Conservation (phyloP, 768 basidiomycete genomes). For the Imleria badia region DNA sequence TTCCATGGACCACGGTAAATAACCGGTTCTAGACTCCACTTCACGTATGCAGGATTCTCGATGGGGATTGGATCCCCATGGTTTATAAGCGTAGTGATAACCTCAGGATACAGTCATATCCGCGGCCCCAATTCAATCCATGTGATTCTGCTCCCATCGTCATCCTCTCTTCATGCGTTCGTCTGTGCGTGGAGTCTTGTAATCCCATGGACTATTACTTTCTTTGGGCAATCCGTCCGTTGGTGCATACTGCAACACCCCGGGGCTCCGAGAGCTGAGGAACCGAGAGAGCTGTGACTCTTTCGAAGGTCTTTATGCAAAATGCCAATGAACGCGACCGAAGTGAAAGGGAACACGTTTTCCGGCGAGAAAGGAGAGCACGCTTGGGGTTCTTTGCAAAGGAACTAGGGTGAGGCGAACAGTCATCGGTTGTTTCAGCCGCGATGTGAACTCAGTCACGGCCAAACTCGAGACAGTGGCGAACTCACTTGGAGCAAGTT, state of each 20-base stretch:
- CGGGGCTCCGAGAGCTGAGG: constrained; percentile 49
- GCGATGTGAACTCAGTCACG: neutral
- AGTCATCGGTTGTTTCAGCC: too few relatives aligned
- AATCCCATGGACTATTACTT: constrained; percentile 63
- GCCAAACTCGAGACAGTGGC: neutral
- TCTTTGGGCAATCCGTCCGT: constrained; percentile 57
- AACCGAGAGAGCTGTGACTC: constrained; percentile 49
- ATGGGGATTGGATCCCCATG: constrained; percentile 75
- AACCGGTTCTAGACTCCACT: constrained; percentile 18
- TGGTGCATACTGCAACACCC: constrained; percentile 69
- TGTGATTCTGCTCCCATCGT: constrained; percentile 72
- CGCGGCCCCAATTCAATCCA: neutral
- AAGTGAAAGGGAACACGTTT: constrained; percentile 88
- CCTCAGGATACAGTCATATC: constrained; percentile 37
- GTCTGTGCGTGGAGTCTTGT: constrained; percentile 68
- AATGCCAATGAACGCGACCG: constrained; percentile 58
- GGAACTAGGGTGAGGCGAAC: constrained; percentile 59
- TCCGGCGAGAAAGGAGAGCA: constrained; percentile 76
- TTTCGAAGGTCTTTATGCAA: constrained; percentile 42
- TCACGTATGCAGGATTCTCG: constrained; percentile 71
- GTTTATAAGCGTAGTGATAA: constrained; percentile 63
- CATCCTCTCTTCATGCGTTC: constrained; percentile 53
- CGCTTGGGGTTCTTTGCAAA: constrained; percentile 67
- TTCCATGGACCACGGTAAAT: neutral
- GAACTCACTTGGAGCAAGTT: constrained; percentile 54